A percentile compares a stretch with the other conserved stretches of the same genome.
phyloP scores from a whole-genome alignment of 257 asterid genomes.

The Capsicum baccatum region DNA sequence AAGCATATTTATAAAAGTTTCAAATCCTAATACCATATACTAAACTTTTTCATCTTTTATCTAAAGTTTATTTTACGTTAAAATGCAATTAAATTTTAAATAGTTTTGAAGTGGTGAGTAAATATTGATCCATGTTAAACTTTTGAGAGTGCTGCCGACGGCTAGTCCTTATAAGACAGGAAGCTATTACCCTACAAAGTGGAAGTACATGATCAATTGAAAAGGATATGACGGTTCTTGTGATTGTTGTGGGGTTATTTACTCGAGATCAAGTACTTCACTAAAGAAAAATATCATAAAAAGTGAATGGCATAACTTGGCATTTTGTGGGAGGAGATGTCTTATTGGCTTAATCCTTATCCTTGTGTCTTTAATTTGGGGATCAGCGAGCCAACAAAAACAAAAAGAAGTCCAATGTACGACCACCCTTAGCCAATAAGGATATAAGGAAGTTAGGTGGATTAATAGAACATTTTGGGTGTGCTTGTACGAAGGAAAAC shows the following conservation, averaged over 20 bases:
- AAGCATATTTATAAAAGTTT: too few relatives aligned
- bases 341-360: constrained; percentile 18
- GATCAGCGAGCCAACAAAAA: neutral
- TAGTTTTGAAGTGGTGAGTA: too few relatives aligned
- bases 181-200: neutral
- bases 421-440: neutral
- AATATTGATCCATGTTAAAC: neutral
- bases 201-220: neutral
- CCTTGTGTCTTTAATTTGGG: neutral
- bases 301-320: neutral
- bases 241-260: neutral
- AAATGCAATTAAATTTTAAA: too few relatives aligned
- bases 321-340: neutral
- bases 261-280: neutral
- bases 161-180: neutral
- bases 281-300: too few relatives aligned
- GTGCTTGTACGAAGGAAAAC: neutral
- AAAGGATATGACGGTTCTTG: neutral
- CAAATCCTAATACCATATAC: too few relatives aligned
- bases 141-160: neutral
- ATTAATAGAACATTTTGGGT: neutral
- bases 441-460: neutral
- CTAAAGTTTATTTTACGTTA: neutral
- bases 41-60: too few relatives aligned
- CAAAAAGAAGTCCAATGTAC: neutral